Evolutionary conservation across 1,139 yeast species (phyloP), one percentile per base, ranked within the genome.

Genomic region (Taphrina flavorubra): DNA sequence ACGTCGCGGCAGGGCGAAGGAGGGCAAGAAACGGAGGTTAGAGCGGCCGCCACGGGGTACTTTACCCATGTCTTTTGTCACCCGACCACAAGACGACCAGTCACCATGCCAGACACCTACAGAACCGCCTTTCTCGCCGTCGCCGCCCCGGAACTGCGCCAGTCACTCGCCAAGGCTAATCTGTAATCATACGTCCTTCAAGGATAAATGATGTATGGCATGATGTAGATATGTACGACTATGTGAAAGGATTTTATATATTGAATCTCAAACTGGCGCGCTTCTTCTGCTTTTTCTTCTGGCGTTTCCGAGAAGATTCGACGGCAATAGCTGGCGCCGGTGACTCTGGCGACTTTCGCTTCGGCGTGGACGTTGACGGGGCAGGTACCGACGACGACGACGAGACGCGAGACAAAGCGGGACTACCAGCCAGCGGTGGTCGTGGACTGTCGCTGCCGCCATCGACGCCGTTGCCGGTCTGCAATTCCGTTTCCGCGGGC

Each of bases 71-170:
- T 65, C 34, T 65, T 65, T 49, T 63, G 57, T 44, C 53, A 65
- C 37, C 68, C 68, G n/a, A 31, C 34, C 47, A 57, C 64, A 2
- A 39, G 68, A 31, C 63, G 68, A 39, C 68, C 68, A n/a, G 68
- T 51, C 8, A 18, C 47, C 7, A 63, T 63, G 37, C 42, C 51
- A 13, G 37, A 18, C 10, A n/a, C 16, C 8, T 53, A 40, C 25
- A 36, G 67, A 1, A 56, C 42, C 18, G 67, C 51, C 7, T 63
- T 63, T 14, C 18, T 55, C 44, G 25, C 11, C 13, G 37, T 63
- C 34, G 51, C 55, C 3, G 8, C 25, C 8, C 18, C n/a, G 8
- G n/a, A 14, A 14, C 16, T 44, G 47, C 47, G 47, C 1, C 13
- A 44, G 18, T 14, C 8, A 13, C 16, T 13, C 16, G 18, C 8